Evolutionary conservation across 129 eudicot genomes (phyloP), one percentile per base, ranked within the genome.

Genomic region (Solidago caesia): DNA sequence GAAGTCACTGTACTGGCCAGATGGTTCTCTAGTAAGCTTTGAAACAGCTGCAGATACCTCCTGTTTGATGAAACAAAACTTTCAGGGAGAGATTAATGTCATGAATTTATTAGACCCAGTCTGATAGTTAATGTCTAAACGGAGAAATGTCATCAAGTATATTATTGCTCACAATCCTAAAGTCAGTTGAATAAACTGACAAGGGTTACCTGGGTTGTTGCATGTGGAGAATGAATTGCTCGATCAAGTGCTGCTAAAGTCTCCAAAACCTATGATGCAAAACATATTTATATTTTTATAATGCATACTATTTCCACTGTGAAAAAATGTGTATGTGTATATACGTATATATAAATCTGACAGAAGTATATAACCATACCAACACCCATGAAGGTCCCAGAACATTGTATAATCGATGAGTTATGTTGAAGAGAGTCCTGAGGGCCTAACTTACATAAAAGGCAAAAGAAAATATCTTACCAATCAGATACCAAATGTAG

Each of bases 301-400:
- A 65, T 44, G 47, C 15, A 21, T 33, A 70, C 13, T 16, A 43
- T 43, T 57, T 66, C 43, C 21, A 7, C 52, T 72, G 8, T 9
- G 55, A 39, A 57, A 49, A 59, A 1, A 55, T 53, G 41, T 59
- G 39, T 78, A 26, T 51, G 2, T 27, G 25, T 56, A 59, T 14
- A 27, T 2, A 42, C 10, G 45, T 52, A 82, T 15, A 53, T 16
- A 68, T 41, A 62, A 47, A 52, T 69, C 26, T 71, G 51, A 71
- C 10, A 71, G 55, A 67, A 27, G 46, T 67, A 51, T n/a, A 57
- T 55, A 58, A 14, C 33, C 92, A 70, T 85, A 95, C 99, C 97
- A 95, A 75, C 80, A 91, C 96, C 99, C 99, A 95, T 4, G 99
- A 95, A 66, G 97, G 88, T 45, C 99, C 99, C 84, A 95, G 75